These are phyloP conservation scores for Boletus sensibilis DNA, from an alignment of 768 basidiomycete species.

Conservation along the genomic window DNA sequence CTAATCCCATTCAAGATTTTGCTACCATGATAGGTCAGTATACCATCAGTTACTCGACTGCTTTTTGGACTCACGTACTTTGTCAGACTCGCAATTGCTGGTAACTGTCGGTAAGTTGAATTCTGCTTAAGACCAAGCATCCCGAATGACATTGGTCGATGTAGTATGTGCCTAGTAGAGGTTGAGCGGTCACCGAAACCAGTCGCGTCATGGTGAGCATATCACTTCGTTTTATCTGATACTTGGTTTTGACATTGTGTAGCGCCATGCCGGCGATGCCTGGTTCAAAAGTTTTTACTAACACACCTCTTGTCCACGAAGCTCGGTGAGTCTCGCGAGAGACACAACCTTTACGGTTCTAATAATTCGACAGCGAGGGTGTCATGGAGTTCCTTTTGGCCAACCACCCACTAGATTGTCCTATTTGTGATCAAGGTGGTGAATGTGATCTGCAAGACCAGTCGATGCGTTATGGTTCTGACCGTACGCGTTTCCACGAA, in stretches of 20 bases:
- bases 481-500: constrained; percentile 97
- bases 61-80: neutral
- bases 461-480: constrained; percentile 98
- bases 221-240: neutral
- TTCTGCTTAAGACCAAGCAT: constrained; percentile 1
- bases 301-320: constrained; percentile 87
- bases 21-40: constrained; percentile 78
- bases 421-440: constrained; percentile 98
- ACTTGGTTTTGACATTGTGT: constrained; percentile 2
- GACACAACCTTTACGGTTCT: constrained; percentile 1
- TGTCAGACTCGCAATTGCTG: constrained; percentile 88
- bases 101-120: constrained; percentile 83
- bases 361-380: constrained; percentile 63
- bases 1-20: constrained; percentile 52
- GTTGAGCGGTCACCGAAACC: constrained; percentile 95
- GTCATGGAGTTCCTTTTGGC: constrained; percentile 99
- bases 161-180: constrained; percentile 97
- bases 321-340: constrained; percentile 54
- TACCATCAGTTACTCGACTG: neutral
- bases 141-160: constrained; percentile 4
- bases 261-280: constrained; percentile 99
- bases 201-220: constrained; percentile 82
- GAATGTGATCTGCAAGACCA: constrained; percentile 99
- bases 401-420: constrained; percentile 98
- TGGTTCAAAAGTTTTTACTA: constrained; percentile 88